Evolutionary conservation across 2,329 filamentous ascomycete genomes (phyloP).

Genomic region (Fonsecaea nubica): DNA sequence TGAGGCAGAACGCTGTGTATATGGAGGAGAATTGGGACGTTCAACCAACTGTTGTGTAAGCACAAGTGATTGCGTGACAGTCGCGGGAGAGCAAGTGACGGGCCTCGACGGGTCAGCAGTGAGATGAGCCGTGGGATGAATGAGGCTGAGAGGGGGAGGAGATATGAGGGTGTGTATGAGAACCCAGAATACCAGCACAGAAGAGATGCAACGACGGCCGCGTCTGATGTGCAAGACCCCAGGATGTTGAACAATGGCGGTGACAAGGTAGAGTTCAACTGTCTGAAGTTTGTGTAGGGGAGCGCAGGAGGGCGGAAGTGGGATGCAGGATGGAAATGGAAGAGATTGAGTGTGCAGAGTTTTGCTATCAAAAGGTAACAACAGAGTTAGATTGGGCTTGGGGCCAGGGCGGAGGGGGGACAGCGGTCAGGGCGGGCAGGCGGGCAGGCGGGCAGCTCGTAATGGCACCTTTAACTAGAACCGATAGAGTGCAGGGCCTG

Average conservation of each 20-base stretch:
- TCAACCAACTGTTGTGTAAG: conserved; percentile 30
- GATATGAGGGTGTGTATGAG: conserved; percentile 23
- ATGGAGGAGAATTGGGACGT: conserved; percentile 18
- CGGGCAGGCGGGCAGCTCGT: conserved; percentile 2
- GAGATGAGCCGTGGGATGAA: conserved; percentile 29
- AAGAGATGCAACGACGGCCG: conserved; percentile 3
- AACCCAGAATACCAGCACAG: conserved; percentile 21
- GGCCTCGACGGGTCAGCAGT: conserved; percentile 30
- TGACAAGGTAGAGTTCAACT: conserved; percentile 3
- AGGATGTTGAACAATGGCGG: conserved; percentile 5
- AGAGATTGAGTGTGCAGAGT: conserved; percentile 32
- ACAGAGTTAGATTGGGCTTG: conserved; percentile 32
- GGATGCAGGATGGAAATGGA: conserved; percentile 17
- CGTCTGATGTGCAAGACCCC: conserved; percentile 8
- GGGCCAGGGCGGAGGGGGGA: conserved; percentile 9
- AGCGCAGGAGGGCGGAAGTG: conserved; percentile 8
- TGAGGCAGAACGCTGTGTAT: conserved; percentile 30
- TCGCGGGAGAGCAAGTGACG: conserved; percentile 17
- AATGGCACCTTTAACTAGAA: conserved; percentile 6
- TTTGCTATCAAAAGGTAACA: conserved; percentile 29
- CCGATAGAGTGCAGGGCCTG: conserved; percentile 11
- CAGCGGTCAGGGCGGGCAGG: background rate
- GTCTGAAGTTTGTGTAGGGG: background rate
- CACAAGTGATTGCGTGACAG: conserved; percentile 29
- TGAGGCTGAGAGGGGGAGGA: conserved; percentile 17